Base-by-base conservation (phyloP, 2,329 filamentous ascomycete species). In the Clathrospora elynae region DNA sequence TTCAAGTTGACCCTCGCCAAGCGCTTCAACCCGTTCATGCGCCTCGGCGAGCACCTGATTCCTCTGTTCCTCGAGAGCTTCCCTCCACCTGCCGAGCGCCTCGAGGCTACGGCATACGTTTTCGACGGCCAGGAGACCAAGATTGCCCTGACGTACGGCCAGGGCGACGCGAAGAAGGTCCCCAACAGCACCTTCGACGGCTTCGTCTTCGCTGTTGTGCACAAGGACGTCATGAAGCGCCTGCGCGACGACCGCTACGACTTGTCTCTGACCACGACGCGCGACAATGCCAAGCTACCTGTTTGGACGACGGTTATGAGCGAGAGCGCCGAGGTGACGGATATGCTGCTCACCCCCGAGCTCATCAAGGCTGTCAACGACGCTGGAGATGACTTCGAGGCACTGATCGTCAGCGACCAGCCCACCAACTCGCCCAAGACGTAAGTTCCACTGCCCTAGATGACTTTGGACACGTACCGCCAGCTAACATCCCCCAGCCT, bases 231-330 rank as follows among this genome's bases (percentile, higher is more conserved):
- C 68, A 97, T 99, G 92, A 89, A 88, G 76, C 78, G 83, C 62
- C 81, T 96, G 60, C 87, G 93, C 49, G 88, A 96, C 33, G 90
- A 96, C 52, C 88, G 93, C 60, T 99, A 96, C 74, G 93, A 99
- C 69, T 77, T 96, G 40, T 95, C 89, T 38, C 81, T 99, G 57
- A 96, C 93, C 28, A 84, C 85, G 54, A 96, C 92, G 67, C 96
- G 95, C 79, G 93, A 99, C 64, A 83, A 91, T 73, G 68, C 86
- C 41, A 96, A 95, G 78, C 83, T 99, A 22, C 92, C 93, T 22
- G 74, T 80, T 53, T 99, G 91, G 91, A 78, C 86, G 41, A 96
- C 90, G 9, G 83, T 96, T 65, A 97, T 99, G 93, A 95, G 85
- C 66, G 93, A 99, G 78, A 96, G 86, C 72, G 90, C 91, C 45